Base-by-base conservation (phyloP, 2,329 filamentous ascomycete species). In the Calycina herbarum region DNA sequence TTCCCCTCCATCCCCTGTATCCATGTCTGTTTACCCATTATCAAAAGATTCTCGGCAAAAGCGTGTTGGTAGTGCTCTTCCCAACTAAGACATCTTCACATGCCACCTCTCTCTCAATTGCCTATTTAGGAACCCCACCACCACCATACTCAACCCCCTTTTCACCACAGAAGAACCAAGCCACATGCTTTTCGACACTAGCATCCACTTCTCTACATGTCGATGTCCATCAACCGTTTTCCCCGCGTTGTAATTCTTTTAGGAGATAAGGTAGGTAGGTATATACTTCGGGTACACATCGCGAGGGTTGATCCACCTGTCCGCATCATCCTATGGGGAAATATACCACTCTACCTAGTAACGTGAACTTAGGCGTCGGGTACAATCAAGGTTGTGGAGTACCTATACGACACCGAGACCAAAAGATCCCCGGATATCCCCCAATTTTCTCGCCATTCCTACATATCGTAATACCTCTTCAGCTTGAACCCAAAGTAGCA, bases 1-100 rank as follows among this genome's bases (percentile, higher is more conserved):
- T n/a, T 45, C 17, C 17, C 42, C 17, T n/a, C 42, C 17, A n/a
- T 20, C 17, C 1, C 2, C n/a, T 24, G 7, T 11, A 8, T 15
- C 42, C 42, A 10, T 48, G n/a, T 48, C 17, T 20, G 5, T 5
- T 24, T 48, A 20, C 42, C 42, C 17, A 48, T 5, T 11, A 48
- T 48, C 40, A n/a, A 45, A 6, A 7, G 13, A n/a, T 45, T 45
- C 40, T n/a, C 42, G n/a, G 42, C 13, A 40, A 48, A 48, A 24
- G 17, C 6, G n/a, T 24, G n/a, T 4, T 20, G 1, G n/a, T 5
- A 24, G 4, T 8, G 45, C n/a, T 51, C 20, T 27, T 27, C 24
- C 48, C 20, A 54, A 54, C 48, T 24, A 27, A 54, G 48, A 54
- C 48, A 54, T 27, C 24, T 48, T 29, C 48, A 29, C 48, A 54